Conservation (phyloP, 164 flowering plant genomes). For the Magnolia officinalis region DNA sequence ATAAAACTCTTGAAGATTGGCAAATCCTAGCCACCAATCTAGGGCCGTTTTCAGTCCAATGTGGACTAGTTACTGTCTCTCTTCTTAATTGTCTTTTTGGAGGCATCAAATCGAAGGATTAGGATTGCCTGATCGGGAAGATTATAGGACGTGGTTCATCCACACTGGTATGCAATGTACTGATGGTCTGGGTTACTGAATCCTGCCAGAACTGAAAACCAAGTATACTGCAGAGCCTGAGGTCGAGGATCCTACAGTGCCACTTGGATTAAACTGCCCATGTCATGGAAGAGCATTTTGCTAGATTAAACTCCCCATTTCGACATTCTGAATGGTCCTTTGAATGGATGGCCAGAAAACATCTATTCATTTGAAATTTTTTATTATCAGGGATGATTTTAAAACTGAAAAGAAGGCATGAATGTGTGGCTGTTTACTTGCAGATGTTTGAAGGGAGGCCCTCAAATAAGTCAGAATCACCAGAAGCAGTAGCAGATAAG, state of each 20-base stretch:
- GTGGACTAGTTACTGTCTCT: neutral
- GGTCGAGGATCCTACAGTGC: neutral
- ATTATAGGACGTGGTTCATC: neutral
- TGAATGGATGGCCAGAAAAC: neutral
- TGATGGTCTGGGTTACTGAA: neutral
- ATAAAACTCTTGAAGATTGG: neutral
- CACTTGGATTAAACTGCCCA: neutral
- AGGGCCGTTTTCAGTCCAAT: neutral
- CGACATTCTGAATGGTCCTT: neutral
- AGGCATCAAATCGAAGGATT: neutral
- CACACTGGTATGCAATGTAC: neutral
- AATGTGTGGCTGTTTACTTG: neutral
- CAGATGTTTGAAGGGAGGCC: constrained; percentile 66
- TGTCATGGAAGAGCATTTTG: neutral
- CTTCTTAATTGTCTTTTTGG: neutral
- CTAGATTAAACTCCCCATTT: neutral
- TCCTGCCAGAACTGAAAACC: neutral
- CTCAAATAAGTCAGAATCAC: constrained; percentile 35
- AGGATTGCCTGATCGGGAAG: neutral
- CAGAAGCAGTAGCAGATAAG: constrained; percentile 51
- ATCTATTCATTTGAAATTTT: too few relatives aligned
- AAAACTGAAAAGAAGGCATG: neutral
- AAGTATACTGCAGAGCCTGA: neutral
- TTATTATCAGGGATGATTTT: neutral
- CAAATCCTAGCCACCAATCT: neutral